phyloP scores from a whole-genome alignment of 495 filamentous ascomycete species.

The Talaromyces proteolyticus region DNA sequence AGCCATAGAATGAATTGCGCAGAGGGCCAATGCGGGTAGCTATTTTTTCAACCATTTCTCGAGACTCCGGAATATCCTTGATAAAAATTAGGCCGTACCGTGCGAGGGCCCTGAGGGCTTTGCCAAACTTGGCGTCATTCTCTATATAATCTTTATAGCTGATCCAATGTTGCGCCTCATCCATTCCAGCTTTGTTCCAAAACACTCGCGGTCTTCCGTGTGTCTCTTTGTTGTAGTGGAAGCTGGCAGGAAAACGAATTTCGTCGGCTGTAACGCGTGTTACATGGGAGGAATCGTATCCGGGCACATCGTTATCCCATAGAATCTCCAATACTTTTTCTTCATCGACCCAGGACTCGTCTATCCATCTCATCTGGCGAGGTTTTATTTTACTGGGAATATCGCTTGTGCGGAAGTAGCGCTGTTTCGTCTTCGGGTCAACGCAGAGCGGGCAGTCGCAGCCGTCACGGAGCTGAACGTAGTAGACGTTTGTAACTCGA shows the following conservation, averaged over 20 bases:
- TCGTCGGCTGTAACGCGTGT: conserved; percentile 20
- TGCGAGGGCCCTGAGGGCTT: conserved; percentile 47
- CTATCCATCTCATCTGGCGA: conserved; percentile 15
- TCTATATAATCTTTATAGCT: conserved; percentile 67
- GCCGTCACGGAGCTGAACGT: conserved; percentile 65
- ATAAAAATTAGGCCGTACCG: conserved; percentile 68
- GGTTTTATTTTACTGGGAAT: conserved; percentile 52
- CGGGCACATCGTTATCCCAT: conserved; percentile 57
- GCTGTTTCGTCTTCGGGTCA: conserved; percentile 74
- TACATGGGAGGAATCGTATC: conserved; percentile 39
- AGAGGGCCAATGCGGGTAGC: conserved; percentile 66
- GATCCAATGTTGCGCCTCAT: conserved; percentile 36
- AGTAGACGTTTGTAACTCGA: conserved; percentile 11
- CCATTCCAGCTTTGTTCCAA: conserved; percentile 28
- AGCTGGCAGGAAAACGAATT: not conserved
- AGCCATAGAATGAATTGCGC: conserved; percentile 81
- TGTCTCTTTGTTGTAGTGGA: conserved; percentile 1
- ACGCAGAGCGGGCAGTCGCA: conserved; percentile 70
- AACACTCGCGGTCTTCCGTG: conserved; percentile 8
- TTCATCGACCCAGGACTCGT: conserved; percentile 8
- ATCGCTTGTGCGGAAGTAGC: conserved; percentile 68
- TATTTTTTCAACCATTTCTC: conserved; percentile 57
- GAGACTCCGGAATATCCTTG: conserved; percentile 59
- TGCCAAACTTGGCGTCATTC: conserved; percentile 41
- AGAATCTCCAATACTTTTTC: conserved; percentile 44